phyloP scores from a whole-genome alignment of 805 yeast species.

The Lachancea nothofagi region DNA sequence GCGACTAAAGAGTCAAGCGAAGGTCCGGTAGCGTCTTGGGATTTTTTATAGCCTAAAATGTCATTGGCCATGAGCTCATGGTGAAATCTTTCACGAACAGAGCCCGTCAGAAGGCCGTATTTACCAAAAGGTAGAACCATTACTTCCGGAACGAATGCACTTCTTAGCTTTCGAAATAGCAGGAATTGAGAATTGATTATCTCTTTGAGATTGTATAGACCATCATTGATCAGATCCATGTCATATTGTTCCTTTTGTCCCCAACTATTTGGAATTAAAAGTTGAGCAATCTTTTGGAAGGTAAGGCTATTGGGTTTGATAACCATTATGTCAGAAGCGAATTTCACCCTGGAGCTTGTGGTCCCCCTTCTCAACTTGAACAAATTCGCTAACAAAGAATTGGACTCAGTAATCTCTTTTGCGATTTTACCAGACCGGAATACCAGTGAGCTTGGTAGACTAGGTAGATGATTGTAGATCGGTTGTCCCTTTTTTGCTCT shows the following conservation, averaged over 20 bases:
- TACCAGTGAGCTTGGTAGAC: conserved; percentile 15
- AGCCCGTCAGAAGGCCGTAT: conserved; percentile 30
- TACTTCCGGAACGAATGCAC: conserved; percentile 23
- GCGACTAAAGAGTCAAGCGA: conserved; percentile 26
- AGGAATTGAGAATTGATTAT: conserved; percentile 27
- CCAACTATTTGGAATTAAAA: conserved; percentile 12
- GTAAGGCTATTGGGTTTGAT: conserved; percentile 37
- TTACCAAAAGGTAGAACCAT: conserved; percentile 30
- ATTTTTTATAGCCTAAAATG: conserved; percentile 27
- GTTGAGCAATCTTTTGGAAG: conserved; percentile 16
- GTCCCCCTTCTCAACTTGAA: conserved; percentile 15
- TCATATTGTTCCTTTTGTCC: conserved; percentile 10
- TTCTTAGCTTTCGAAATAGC: conserved; percentile 24
- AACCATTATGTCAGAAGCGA: conserved; percentile 47
- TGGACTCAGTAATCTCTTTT: conserved; percentile 25
- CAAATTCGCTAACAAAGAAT: conserved; percentile 22
- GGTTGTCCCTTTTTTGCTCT: conserved; percentile 13
- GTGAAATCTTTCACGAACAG: conserved; percentile 23
- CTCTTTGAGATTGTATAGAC: conserved; percentile 15
- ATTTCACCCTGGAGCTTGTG: conserved; percentile 17
- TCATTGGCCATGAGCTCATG: conserved; percentile 24
- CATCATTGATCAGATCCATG: conserved; percentile 13
- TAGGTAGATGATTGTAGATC: conserved; percentile 35
- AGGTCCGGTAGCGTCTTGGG: conserved; percentile 52
- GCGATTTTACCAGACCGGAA: conserved; percentile 21